Conservation (phyloP, 495 filamentous ascomycete genomes). For the Tuber umbilicatum region DNA sequence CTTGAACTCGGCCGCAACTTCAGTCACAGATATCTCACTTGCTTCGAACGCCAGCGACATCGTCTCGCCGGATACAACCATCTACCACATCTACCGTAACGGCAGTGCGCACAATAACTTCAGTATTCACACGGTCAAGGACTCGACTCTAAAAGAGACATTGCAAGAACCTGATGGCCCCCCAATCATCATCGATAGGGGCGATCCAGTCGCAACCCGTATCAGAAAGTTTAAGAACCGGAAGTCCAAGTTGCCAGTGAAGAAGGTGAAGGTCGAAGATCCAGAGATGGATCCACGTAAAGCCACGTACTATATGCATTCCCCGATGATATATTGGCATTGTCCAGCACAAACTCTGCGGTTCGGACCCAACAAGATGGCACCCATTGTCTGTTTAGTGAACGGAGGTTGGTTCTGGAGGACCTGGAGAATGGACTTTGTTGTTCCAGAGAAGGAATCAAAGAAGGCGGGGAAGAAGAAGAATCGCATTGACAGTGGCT, state of each 20-base stretch:
- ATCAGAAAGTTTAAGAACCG: not conserved
- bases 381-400: slow-evolving; percentile 29
- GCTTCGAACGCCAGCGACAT: slow-evolving; percentile 2
- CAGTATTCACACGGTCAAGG: slow-evolving; percentile 19
- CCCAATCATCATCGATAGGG: not conserved
- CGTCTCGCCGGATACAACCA: slow-evolving; percentile 7
- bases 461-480: not conserved
- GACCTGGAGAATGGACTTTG: slow-evolving; percentile 34
- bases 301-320: slow-evolving; percentile 31
- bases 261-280: slow-evolving; percentile 27
- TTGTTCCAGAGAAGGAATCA: slow-evolving; percentile 20
- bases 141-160: slow-evolving; percentile 13
- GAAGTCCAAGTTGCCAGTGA: slow-evolving; percentile 2
- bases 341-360: slow-evolving; percentile 28
- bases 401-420: slow-evolving; percentile 32
- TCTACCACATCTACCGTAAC: slow-evolving; percentile 27
- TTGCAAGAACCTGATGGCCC: slow-evolving; percentile 21
- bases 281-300: slow-evolving; percentile 26
- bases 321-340: slow-evolving; percentile 22
- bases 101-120: slow-evolving; percentile 10
- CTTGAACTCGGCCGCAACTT: slow-evolving; percentile 6
- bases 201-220: not conserved
- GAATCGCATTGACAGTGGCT: slow-evolving; percentile 30
- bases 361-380: slow-evolving; percentile 24
- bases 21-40: slow-evolving; percentile 16